Conservation (phyloP, 1,284 basidiomycete species). For the Cryptococcus amylolentus region DNA sequence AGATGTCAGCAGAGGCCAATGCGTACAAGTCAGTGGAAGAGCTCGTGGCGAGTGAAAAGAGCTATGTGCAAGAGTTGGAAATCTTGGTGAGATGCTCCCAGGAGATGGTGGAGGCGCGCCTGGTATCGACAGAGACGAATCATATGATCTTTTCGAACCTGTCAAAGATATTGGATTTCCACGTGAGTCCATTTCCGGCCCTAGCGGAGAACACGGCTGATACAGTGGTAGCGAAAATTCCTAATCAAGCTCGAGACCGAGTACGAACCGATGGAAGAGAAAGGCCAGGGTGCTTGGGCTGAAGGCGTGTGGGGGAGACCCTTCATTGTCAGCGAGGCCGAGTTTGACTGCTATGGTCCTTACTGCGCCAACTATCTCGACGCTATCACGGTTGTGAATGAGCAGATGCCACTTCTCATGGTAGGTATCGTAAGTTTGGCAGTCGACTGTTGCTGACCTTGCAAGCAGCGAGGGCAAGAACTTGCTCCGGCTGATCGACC, state of each 20-base stretch:
- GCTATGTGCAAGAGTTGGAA: slow-evolving; percentile 97
- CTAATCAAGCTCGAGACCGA: slow-evolving; percentile 89
- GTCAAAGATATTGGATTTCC: slow-evolving; percentile 93
- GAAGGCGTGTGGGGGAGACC: slow-evolving; percentile 85
- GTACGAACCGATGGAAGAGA: slow-evolving; percentile 54
- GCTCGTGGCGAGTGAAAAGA: slow-evolving; percentile 64
- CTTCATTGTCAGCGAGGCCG: slow-evolving; percentile 74
- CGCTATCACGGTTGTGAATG: slow-evolving; percentile 78
- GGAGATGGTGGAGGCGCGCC: slow-evolving; percentile 71
- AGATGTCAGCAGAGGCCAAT: slow-evolving; percentile 30
- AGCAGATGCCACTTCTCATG: slow-evolving; percentile 75
- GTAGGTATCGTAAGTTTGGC: slow-evolving; percentile 55
- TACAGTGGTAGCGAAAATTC: slow-evolving; percentile 64
- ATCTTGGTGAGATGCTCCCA: slow-evolving; percentile 86
- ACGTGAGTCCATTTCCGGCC: slow-evolving; percentile 46
- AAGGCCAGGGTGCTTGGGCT: slow-evolving; percentile 60
- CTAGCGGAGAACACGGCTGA: background rate
- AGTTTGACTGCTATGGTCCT: slow-evolving; percentile 91
- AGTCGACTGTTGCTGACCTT: background rate
- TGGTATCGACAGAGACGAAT: slow-evolving; percentile 89
- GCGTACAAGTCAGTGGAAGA: slow-evolving; percentile 48
- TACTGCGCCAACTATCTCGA: slow-evolving; percentile 96
- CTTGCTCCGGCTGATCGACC: slow-evolving; percentile 32
- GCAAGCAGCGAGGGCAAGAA: slow-evolving; percentile 30
- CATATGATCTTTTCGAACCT: slow-evolving; percentile 94